Evolutionary conservation across 257 asterid species (phyloP).

Genomic region (Lycium barbarum): DNA sequence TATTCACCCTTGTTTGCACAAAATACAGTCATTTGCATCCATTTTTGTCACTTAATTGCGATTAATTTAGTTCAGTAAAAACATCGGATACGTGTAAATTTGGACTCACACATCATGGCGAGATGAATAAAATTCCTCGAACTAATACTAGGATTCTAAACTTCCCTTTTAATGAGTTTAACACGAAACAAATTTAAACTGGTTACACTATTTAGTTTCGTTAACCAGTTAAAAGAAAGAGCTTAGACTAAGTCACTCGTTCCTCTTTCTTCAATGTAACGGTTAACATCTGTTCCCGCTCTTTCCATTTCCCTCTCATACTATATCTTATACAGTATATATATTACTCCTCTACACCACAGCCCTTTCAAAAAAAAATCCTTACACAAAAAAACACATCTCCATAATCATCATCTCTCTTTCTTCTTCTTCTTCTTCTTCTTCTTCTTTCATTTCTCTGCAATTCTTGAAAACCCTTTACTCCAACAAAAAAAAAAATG

Average conservation of each 20-base stretch:
- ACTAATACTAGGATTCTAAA: no score
- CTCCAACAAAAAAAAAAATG: constrained; percentile 41
- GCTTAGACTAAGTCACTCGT: neutral
- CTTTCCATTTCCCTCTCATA: neutral
- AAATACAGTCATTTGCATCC: neutral
- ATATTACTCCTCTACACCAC: neutral
- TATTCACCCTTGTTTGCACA: neutral
- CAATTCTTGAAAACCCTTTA: neutral
- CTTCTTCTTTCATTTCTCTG: neutral
- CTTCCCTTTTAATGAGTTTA: no score
- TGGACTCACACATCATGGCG: no score
- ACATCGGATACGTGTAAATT: no score
- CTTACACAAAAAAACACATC: neutral
- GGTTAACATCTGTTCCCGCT: neutral
- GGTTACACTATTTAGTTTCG: no score
- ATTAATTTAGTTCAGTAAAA: no score
- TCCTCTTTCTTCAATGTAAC: neutral
- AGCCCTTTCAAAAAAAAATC: neutral
- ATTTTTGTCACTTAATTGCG: neutral
- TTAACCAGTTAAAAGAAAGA: no score
- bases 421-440: neutral
- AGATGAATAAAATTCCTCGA: no score
- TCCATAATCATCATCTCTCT: neutral
- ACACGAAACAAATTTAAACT: no score
- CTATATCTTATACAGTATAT: neutral